phyloP scores from a whole-genome alignment of 345 rosid genomes.

The Geranium brycei region DNA sequence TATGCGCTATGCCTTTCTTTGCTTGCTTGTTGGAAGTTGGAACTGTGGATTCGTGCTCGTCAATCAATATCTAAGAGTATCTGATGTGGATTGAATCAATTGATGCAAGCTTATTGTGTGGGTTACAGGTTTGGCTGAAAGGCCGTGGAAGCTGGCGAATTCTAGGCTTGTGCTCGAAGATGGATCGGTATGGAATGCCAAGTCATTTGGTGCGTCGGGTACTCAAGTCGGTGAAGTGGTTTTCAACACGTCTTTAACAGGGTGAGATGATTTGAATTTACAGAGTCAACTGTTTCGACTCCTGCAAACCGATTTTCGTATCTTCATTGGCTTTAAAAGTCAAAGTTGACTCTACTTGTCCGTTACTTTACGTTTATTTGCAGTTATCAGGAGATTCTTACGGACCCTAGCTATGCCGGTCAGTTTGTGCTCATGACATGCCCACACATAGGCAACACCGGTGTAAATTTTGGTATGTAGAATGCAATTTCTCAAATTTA shows the following conservation, averaged over 20 bases:
- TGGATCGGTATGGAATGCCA: slow-evolving; percentile 88
- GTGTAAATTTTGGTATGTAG: slow-evolving; percentile 71
- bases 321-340: no score
- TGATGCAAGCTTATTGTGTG: background rate
- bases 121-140: slow-evolving; percentile 23
- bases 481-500: background rate
- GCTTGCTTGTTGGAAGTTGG: background rate
- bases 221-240: slow-evolving; percentile 94
- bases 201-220: slow-evolving; percentile 90
- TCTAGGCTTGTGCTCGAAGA: slow-evolving; percentile 91
- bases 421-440: slow-evolving; percentile 97
- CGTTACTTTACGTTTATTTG: background rate
- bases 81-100: background rate
- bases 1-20: no score
- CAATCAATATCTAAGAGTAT: background rate
- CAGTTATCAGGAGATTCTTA: slow-evolving; percentile 96
- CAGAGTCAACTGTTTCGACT: no score
- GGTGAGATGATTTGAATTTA: slow-evolving; percentile 24
- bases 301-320: no score
- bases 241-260: slow-evolving; percentile 93
- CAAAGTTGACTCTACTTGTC: background rate
- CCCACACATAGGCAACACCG: slow-evolving; percentile 97
- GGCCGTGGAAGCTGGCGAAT: slow-evolving; percentile 72
- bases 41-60: background rate
- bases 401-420: slow-evolving; percentile 94